phyloP scores from a whole-genome alignment of 257 asterid species.

The Paraleonurus japonicus region DNA sequence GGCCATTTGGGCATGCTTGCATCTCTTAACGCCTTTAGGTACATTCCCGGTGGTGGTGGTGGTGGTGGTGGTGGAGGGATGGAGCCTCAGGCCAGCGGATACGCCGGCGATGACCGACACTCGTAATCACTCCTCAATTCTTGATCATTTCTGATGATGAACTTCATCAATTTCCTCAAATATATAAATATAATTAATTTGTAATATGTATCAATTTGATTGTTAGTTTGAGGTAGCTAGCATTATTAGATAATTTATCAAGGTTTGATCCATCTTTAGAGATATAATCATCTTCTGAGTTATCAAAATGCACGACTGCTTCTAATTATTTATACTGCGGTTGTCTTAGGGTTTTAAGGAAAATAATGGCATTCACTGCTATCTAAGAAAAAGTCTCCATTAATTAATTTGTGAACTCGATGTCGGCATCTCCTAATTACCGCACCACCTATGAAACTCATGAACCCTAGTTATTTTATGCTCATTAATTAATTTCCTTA shows the following conservation, averaged over 20 bases:
- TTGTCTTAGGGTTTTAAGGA: constrained; percentile 8
- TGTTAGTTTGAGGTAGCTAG: background rate
- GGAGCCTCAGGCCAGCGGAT: constrained; percentile 25
- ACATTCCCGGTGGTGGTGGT: constrained; percentile 26
- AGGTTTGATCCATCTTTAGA: constrained; percentile 4
- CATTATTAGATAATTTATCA: background rate
- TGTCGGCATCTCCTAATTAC: background rate
- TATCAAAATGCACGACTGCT: too few species aligned
- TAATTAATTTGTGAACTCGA: background rate
- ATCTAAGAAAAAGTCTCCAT: background rate
- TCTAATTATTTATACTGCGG: too few species aligned
- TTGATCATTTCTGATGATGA: background rate
- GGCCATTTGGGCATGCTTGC: constrained; percentile 59
- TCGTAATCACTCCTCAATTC: constrained; percentile 17
- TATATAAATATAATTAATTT: background rate
- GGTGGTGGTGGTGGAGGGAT: constrained; percentile 39
- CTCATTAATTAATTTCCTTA: too few species aligned
- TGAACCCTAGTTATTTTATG: background rate
- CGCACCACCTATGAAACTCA: background rate
- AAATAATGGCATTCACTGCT: constrained; percentile 15
- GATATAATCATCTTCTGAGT: background rate
- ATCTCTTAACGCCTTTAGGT: constrained; percentile 38
- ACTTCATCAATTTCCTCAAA: constrained; percentile 8
- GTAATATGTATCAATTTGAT: background rate
- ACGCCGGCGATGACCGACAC: constrained; percentile 32